Percentiles rank a stretch among this genome's conserved stretches.
phyloP scores from a whole-genome alignment of 2,329 filamentous ascomycete species.

The Colletotrichum sp. region DNA sequence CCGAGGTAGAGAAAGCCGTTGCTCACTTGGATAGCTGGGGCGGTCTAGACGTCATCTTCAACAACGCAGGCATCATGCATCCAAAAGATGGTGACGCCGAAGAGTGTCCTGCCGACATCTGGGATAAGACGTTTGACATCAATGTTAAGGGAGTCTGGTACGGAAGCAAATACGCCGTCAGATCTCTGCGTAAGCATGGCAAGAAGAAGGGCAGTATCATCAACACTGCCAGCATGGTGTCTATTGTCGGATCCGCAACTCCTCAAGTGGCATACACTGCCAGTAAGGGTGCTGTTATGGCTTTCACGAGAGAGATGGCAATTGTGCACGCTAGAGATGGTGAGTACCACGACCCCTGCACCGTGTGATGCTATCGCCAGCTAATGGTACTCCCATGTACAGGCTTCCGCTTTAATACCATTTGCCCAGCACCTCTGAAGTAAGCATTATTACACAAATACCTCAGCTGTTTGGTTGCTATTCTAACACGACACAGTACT shows the following conservation, averaged over 20 bases:
- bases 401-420: constrained; percentile 85
- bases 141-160: constrained; percentile 99
- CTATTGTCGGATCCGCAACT: constrained; percentile 84
- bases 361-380: background rate
- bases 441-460: background rate
- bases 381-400: background rate
- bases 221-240: constrained; percentile 91
- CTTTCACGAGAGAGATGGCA: constrained; percentile 87
- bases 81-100: constrained; percentile 79
- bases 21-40: constrained; percentile 82
- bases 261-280: constrained; percentile 93
- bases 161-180: constrained; percentile 88
- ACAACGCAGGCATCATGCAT: constrained; percentile 98
- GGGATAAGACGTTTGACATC: constrained; percentile 91
- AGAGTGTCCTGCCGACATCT: constrained; percentile 86
- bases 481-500: constrained; percentile 63
- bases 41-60: constrained; percentile 91
- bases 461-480: too few relatives aligned
- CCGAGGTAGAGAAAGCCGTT: constrained; percentile 76
- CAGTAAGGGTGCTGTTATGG: constrained; percentile 90
- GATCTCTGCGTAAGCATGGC: constrained; percentile 77
- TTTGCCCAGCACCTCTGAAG: constrained; percentile 83
- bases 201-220: constrained; percentile 85
- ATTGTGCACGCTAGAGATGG: constrained; percentile 86
- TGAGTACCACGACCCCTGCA: background rate